Conservation (phyloP, 176 grass and related monocot genomes). For the Zizania latifolia region DNA sequence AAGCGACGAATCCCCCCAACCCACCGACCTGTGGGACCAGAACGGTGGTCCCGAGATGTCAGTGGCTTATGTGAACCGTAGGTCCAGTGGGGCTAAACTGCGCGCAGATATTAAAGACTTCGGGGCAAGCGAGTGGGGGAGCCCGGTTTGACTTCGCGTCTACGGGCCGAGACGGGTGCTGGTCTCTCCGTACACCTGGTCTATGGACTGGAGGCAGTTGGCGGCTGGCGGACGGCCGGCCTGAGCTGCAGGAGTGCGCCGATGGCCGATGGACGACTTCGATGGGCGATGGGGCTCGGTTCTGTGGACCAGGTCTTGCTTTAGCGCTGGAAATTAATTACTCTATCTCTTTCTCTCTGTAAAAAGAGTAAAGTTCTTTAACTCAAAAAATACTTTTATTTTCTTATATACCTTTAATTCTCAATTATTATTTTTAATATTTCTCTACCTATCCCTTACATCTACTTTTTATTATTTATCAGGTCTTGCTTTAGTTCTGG, state of each 20-base stretch:
- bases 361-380: too few relatives aligned
- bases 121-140: background rate
- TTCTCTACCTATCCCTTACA: too few relatives aligned
- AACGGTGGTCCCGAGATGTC: fast-evolving
- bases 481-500: too few relatives aligned
- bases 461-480: too few relatives aligned
- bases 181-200: background rate
- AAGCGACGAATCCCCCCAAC: background rate
- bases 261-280: background rate
- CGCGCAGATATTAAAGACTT: slow-evolving; percentile 23
- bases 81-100: background rate
- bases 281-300: background rate
- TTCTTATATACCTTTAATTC: too few relatives aligned
- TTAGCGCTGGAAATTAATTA: background rate
- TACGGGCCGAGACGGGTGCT: background rate
- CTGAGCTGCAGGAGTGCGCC: background rate
- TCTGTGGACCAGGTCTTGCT: background rate
- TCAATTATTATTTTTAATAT: too few relatives aligned
- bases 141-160: slow-evolving; percentile 34
- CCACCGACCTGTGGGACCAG: background rate
- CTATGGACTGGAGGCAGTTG: background rate
- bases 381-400: too few relatives aligned
- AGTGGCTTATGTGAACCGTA: background rate
- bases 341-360: too few relatives aligned
- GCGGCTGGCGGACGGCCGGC: background rate